Conservation (phyloP, 768 basidiomycete genomes). For the Tremella yokohamensis region DNA sequence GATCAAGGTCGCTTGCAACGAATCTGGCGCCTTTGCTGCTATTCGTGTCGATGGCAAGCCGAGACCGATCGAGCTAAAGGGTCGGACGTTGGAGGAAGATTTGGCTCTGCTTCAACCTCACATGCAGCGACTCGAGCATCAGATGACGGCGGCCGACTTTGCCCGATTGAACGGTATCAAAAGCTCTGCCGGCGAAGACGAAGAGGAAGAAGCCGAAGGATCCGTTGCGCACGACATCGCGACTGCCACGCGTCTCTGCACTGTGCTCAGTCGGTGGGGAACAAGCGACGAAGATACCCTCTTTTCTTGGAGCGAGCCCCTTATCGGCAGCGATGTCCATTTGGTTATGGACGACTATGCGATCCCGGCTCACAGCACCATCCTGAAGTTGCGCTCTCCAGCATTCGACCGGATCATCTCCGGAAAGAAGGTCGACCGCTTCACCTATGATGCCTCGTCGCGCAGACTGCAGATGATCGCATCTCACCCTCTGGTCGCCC, state of each 20-base stretch:
- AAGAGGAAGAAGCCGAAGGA: slow-evolving; percentile 53
- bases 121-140: slow-evolving; percentile 41
- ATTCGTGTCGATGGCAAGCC: slow-evolving; percentile 70
- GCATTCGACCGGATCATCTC: slow-evolving; percentile 17
- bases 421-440: slow-evolving; percentile 11
- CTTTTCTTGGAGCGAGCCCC: slow-evolving; percentile 42
- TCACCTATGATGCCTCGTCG: slow-evolving; percentile 4
- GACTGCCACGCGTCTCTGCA: slow-evolving; percentile 39
- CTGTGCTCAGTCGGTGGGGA: slow-evolving; percentile 42
- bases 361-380: slow-evolving; percentile 36
- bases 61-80: slow-evolving; percentile 58
- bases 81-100: slow-evolving; percentile 64
- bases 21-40: slow-evolving; percentile 82
- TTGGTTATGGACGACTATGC: slow-evolving; percentile 56
- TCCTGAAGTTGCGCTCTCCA: slow-evolving; percentile 27
- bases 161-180: slow-evolving; percentile 19
- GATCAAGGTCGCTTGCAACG: slow-evolving; percentile 75
- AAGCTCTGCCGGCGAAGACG: slow-evolving; percentile 48
- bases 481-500: slow-evolving; percentile 61
- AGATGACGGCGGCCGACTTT: slow-evolving; percentile 40
- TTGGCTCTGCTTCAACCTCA: slow-evolving; percentile 67
- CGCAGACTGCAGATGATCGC: slow-evolving; percentile 3
- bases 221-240: slow-evolving; percentile 45
- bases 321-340: slow-evolving; percentile 64
- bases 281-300: slow-evolving; percentile 36